Conservation (phyloP, 345 rosid species). For the Abelmoschus esculentus region DNA sequence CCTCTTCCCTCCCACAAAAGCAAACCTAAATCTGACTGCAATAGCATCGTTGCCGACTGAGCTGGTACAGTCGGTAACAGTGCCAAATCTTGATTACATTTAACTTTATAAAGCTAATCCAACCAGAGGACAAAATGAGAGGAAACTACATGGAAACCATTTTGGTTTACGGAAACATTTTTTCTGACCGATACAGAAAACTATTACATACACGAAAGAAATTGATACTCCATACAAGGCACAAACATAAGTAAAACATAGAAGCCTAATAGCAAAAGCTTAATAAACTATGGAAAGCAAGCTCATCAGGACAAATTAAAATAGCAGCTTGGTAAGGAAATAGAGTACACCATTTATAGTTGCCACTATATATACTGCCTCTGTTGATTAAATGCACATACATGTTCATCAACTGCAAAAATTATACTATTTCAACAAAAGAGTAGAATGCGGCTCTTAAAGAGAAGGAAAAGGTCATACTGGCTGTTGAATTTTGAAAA, state of each 20-base stretch:
- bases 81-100: background rate
- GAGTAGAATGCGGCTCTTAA: background rate
- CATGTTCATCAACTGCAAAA: slow-evolving; percentile 3
- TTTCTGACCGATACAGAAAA: background rate
- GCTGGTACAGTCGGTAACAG: too few species aligned
- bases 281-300: background rate
- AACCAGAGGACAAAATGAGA: background rate
- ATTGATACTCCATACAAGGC: background rate
- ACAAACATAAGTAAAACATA: background rate
- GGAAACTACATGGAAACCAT: background rate
- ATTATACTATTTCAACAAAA: background rate
- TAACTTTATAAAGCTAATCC: background rate
- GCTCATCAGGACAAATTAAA: background rate
- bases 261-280: background rate
- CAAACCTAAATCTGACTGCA: too few species aligned
- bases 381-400: slow-evolving; percentile 1
- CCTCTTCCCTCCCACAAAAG: too few species aligned
- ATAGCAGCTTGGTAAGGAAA: background rate
- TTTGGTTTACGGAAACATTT: background rate
- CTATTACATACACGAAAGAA: background rate
- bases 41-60: too few species aligned
- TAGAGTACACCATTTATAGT: background rate
- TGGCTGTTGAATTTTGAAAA: slow-evolving; percentile 1
- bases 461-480: background rate
- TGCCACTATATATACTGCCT: slow-evolving; percentile 5